Conservation (phyloP, 768 basidiomycete species). For the Megacollybia marginata region DNA sequence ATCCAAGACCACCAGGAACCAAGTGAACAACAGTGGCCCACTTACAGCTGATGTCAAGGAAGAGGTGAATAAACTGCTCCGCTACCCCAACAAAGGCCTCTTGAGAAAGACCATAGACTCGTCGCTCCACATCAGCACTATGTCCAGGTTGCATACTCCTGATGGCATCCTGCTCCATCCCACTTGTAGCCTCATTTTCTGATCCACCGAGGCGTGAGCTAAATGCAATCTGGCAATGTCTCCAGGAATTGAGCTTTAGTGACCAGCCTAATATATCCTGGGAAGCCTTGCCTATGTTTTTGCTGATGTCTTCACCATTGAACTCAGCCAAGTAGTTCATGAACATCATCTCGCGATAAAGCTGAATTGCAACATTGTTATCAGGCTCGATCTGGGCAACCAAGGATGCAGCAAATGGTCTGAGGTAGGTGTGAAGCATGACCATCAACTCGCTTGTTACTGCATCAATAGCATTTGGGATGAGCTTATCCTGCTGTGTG, state of each 20-base stretch:
- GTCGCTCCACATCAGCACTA: slow-evolving; percentile 13
- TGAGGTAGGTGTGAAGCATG: slow-evolving; percentile 16
- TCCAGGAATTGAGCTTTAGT: slow-evolving; percentile 4
- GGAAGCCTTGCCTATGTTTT: slow-evolving; percentile 1
- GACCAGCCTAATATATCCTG: slow-evolving; percentile 2
- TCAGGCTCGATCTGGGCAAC: slow-evolving; percentile 1
- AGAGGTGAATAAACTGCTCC: slow-evolving; percentile 19
- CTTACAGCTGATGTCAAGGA: slow-evolving; percentile 14
- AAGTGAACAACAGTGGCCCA: slow-evolving; percentile 14
- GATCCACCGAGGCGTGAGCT: slow-evolving; percentile 8
- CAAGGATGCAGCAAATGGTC: slow-evolving; percentile 10
- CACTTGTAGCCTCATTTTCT: slow-evolving; percentile 1
- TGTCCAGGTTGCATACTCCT: slow-evolving; percentile 20
- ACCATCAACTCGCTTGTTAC: slow-evolving; percentile 17
- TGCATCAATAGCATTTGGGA: slow-evolving; percentile 18
- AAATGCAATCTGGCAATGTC: slow-evolving; percentile 17
- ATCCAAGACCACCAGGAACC: slow-evolving; percentile 15
- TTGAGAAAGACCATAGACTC: slow-evolving; percentile 19
- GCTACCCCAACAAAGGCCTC: slow-evolving; percentile 13
- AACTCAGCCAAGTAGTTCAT: slow-evolving; percentile 12
- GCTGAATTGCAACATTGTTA: neutral
- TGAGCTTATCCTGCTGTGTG: slow-evolving; percentile 13
- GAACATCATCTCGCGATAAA: slow-evolving; percentile 10
- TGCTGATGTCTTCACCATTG: slow-evolving; percentile 2
- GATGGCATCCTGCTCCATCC: slow-evolving; percentile 6